Base-by-base conservation (phyloP, 2,329 filamentous ascomycete genomes). In the Apiospora rasikravindrae region DNA sequence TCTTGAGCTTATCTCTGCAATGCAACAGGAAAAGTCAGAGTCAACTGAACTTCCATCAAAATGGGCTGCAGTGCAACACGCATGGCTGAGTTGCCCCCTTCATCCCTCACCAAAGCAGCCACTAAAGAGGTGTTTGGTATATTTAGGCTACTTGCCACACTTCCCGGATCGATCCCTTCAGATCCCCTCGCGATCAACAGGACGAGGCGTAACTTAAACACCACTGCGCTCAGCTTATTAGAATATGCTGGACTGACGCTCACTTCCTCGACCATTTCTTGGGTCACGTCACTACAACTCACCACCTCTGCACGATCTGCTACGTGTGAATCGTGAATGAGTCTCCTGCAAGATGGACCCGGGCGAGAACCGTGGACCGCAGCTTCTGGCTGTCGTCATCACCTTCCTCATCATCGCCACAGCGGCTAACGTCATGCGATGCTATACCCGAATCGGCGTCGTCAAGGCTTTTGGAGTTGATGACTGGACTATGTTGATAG, bases 371-470 rank as follows among this genome's bases (percentile, higher is more conserved):
- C 70, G 72, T 2, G 72, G 72, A 22, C 51, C 61, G 22, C 69
- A 73, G 64, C 69, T 73, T 1, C 24, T 83, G 37, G 81, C 81
- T 53, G 76, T 80, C 49, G 72, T 80, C 19, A 44, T 72, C 22
- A 33, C 40, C 22, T 81, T 87, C 64, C 79, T 87, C 66, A 74
- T 74, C 24, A 73, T 86, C 24, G 85, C 80, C 67, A 86, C 83
- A 81, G 70, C 85, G 16, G 82, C 85, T 40, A 82, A 87, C 49
- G 76, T 78, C 19, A 77, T 87, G 61, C 80, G 85, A 71, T 81
- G 78, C n/a, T 86, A 86, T 76, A 85, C 85, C 16, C 81, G 85
- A 72, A 79, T 78, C 6, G 78, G 82, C 29, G 76, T 87, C 74
- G 86, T 83, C 73, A 85, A 83, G 49, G 80, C 80, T 69, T 73